Evolutionary conservation across 2,329 filamentous ascomycete genomes (phyloP).

Genomic region (Ophiocordyceps australis): DNA sequence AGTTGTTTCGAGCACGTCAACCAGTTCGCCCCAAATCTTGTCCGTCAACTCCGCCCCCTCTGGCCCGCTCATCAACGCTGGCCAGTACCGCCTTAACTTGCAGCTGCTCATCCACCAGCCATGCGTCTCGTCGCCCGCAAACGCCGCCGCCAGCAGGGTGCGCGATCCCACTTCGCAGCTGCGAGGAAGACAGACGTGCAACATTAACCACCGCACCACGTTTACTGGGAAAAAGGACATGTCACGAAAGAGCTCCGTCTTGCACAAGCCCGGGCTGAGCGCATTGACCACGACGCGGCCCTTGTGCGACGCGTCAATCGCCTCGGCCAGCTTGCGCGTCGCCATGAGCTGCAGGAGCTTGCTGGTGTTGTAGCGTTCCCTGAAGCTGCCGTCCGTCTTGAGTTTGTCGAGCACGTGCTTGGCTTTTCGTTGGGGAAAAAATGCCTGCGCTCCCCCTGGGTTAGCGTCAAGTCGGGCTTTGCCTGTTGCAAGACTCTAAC

Average conservation of each 20-base stretch:
- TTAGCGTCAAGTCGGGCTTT: too few species aligned
- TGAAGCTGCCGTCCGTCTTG: slow-evolving; percentile 6
- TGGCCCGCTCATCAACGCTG: slow-evolving; percentile 10
- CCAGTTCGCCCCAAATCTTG: slow-evolving; percentile 22
- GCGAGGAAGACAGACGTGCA: slow-evolving; percentile 13
- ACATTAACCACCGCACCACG: slow-evolving; percentile 4
- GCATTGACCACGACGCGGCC: slow-evolving; percentile 18
- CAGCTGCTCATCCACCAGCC: slow-evolving; percentile 21
- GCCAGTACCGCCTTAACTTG: slow-evolving; percentile 6
- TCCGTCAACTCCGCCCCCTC: slow-evolving; percentile 16
- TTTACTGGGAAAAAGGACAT: slow-evolving; percentile 11
- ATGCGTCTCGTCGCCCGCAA: slow-evolving; percentile 17
- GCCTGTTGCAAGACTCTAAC: too few species aligned
- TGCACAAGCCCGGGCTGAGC: slow-evolving; percentile 21
- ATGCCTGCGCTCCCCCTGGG: slow-evolving; percentile 6
- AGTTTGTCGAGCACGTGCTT: slow-evolving; percentile 15
- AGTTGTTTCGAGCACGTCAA: slow-evolving; percentile 20
- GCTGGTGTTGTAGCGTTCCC: slow-evolving; percentile 10
- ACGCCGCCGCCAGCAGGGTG: slow-evolving; percentile 17
- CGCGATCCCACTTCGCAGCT: slow-evolving; percentile 19
- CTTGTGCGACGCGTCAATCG: slow-evolving; percentile 10
- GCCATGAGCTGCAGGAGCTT: slow-evolving; percentile 14
- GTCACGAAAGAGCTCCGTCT: slow-evolving; percentile 18
- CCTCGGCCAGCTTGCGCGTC: slow-evolving; percentile 14
- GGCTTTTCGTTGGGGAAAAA: slow-evolving; percentile 13